phyloP scores from a whole-genome alignment of 2,329 filamentous ascomycete species.

The Penicillium vulpinum region DNA sequence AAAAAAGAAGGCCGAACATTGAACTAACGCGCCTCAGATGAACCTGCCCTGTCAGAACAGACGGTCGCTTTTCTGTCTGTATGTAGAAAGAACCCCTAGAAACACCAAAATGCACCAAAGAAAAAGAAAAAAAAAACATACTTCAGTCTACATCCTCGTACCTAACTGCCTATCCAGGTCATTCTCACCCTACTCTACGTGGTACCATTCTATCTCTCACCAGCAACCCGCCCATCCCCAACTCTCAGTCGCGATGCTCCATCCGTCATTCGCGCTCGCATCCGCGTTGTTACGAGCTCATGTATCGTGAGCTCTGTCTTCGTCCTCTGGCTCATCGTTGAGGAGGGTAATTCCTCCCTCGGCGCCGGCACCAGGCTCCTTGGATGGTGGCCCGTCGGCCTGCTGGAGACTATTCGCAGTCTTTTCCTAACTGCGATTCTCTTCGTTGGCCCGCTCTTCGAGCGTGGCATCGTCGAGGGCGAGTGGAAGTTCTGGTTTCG shows the following conservation, averaged over 20 bases:
- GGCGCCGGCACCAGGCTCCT: slow-evolving; percentile 66
- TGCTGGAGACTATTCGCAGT: slow-evolving; percentile 62
- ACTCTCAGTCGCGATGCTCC: slow-evolving; percentile 82
- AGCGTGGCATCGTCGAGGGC: slow-evolving; percentile 71
- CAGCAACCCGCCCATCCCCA: slow-evolving; percentile 74
- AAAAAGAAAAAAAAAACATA: background rate
- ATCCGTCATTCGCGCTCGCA: slow-evolving; percentile 81
- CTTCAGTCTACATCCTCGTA: background rate
- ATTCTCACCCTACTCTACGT: slow-evolving; percentile 88
- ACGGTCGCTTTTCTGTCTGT: slow-evolving; percentile 43
- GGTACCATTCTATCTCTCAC: slow-evolving; percentile 81
- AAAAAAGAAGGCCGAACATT: too few species aligned
- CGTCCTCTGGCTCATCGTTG: slow-evolving; percentile 67
- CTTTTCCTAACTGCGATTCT: slow-evolving; percentile 74
- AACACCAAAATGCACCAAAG: slow-evolving; percentile 5
- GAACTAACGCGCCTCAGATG: slow-evolving; percentile 29
- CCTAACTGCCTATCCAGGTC: slow-evolving; percentile 51
- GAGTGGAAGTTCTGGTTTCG: slow-evolving; percentile 66
- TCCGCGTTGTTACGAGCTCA: slow-evolving; percentile 75
- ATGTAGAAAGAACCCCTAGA: slow-evolving; percentile 21
- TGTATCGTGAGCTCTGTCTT: slow-evolving; percentile 66
- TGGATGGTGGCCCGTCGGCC: slow-evolving; percentile 76
- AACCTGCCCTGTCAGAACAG: slow-evolving; percentile 39
- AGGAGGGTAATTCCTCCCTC: slow-evolving; percentile 52
- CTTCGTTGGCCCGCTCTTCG: slow-evolving; percentile 82